These are phyloP conservation scores for Parafenestella ontariensis DNA, from an alignment of 2,329 filamentous ascomycete species.

Conservation along the genomic window DNA sequence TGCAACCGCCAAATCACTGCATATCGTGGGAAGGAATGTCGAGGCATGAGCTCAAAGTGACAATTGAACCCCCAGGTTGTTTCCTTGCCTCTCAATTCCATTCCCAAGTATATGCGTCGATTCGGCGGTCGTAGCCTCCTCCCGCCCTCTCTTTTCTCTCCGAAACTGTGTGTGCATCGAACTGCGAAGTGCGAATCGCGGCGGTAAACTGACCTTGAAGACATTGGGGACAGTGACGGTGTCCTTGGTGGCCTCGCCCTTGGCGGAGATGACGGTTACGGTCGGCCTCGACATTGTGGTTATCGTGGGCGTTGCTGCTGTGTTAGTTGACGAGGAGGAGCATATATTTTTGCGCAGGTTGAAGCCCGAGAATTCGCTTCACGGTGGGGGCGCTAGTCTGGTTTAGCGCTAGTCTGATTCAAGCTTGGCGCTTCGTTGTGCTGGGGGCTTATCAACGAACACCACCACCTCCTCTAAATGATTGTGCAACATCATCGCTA, in stretches of 20 bases:
- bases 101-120: conserved; percentile 15
- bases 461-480: not conserved
- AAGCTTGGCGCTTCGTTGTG: not conserved
- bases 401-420: not conserved
- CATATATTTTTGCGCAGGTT: not conserved
- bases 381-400: no score
- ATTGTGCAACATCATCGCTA: not conserved
- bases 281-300: conserved; percentile 83
- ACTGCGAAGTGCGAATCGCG: conserved; percentile 17
- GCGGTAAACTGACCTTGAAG: conserved; percentile 68
- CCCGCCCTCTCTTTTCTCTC: conserved; percentile 1
- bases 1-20: conserved; percentile 2
- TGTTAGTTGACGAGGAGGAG: conserved; percentile 36
- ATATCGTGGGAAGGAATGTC: conserved; percentile 5
- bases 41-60: not conserved
- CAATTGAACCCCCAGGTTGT: no score
- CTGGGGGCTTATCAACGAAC: no score
- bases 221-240: conserved; percentile 94
- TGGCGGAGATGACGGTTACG: conserved; percentile 95
- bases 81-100: conserved; percentile 1
- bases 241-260: conserved; percentile 89
- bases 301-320: conserved; percentile 35
- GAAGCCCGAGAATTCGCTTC: no score
- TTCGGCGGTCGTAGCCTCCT: conserved; percentile 12
- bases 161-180: conserved; percentile 7